Conservation (phyloP, 139 green algal species). For the Dunaliella primolecta region DNA sequence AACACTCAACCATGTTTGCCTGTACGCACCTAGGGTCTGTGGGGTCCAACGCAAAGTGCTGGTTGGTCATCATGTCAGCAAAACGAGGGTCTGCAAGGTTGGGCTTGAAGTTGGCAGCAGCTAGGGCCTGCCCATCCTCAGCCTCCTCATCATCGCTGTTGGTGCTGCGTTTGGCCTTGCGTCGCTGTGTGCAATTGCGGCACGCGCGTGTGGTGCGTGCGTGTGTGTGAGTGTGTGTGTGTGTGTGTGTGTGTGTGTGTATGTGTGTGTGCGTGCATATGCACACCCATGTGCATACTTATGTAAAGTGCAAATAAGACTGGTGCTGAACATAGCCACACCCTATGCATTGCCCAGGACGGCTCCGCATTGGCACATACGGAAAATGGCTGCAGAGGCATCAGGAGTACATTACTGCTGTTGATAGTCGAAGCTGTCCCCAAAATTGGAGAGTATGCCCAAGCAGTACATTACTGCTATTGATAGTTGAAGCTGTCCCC, state of each 20-base stretch:
- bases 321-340: no score
- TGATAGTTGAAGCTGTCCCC: no score
- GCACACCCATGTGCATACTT: not conserved
- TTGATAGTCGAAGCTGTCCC: no score
- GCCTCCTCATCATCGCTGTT: constrained; percentile 42
- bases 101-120: constrained; percentile 23
- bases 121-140: constrained; percentile 6
- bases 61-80: constrained; percentile 53
- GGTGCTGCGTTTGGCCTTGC: constrained; percentile 27
- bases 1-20: constrained; percentile 27
- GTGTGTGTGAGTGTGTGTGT: not conserved
- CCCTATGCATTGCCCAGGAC: no score
- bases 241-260: not conserved
- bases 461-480: no score
- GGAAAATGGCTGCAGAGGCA: no score
- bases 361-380: no score
- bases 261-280: not conserved
- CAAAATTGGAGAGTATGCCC: no score
- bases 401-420: no score
- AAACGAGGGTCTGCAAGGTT: constrained; percentile 82
- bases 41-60: constrained; percentile 84
- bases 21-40: constrained; percentile 82
- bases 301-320: not conserved
- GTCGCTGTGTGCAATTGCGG: constrained; percentile 5
- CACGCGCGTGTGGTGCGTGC: not conserved